phyloP scores from a whole-genome alignment of 768 basidiomycete genomes.

The Cyclocybe aegerita region DNA sequence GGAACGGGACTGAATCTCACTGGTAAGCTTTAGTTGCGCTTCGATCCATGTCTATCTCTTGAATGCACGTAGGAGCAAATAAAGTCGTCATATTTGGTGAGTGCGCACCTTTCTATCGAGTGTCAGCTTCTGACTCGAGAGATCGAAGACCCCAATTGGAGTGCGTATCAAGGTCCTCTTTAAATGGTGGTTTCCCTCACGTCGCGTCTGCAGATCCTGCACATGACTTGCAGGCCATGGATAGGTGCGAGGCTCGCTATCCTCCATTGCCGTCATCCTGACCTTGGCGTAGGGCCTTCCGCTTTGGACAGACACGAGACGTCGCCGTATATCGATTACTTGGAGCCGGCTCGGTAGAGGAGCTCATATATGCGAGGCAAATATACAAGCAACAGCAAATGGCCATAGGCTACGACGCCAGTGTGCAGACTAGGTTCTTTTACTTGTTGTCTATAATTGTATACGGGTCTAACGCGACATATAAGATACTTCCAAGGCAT shows the following conservation, averaged over 20 bases:
- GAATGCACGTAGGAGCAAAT: constrained; percentile 61
- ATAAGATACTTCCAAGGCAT: constrained; percentile 78
- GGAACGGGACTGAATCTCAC: constrained; percentile 91
- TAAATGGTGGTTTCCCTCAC: constrained; percentile 1
- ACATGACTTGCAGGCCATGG: constrained; percentile 92
- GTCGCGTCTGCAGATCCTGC: constrained; percentile 68
- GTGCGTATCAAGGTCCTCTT: constrained; percentile 43
- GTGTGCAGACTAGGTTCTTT: constrained; percentile 71
- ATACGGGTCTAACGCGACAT: neutral
- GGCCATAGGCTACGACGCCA: constrained; percentile 86
- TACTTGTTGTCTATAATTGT: neutral
- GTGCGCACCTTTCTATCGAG: constrained; percentile 15
- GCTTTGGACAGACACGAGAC: constrained; percentile 85
- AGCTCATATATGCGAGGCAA: constrained; percentile 85
- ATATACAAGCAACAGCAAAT: constrained; percentile 94
- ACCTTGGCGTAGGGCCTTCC: constrained; percentile 53
- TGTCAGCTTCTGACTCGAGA: constrained; percentile 8
- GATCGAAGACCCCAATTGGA: constrained; percentile 87
- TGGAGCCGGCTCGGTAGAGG: constrained; percentile 85
- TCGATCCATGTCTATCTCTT: neutral
- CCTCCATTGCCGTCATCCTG: neutral
- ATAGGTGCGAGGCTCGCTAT: constrained; percentile 37
- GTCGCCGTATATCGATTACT: constrained; percentile 83
- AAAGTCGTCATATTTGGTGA: constrained; percentile 90
- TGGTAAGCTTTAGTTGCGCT: constrained; percentile 19